These are phyloP conservation scores for Lycium ferocissimum DNA, from an alignment of 257 asterid genomes.

Conservation along the genomic window DNA sequence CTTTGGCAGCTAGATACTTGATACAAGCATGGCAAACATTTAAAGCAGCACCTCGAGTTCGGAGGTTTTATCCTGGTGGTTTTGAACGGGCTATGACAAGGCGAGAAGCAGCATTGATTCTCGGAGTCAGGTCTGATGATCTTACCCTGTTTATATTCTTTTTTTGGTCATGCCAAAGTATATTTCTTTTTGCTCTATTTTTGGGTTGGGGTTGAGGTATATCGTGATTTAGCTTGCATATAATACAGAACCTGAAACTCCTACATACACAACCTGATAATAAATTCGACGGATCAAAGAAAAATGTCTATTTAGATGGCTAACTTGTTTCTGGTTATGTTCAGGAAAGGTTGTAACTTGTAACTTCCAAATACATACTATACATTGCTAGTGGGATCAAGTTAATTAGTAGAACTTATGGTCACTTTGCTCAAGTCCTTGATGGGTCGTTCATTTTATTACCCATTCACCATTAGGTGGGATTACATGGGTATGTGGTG, in stretches of 20 bases:
- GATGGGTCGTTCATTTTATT: background rate
- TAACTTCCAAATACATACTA: background rate
- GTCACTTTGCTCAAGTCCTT: background rate
- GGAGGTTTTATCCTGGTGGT: conserved; percentile 75
- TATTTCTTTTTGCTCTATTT: background rate
- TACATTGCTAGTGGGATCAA: background rate
- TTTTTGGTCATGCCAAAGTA: background rate
- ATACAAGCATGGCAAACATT: conserved; percentile 64
- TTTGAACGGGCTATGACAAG: conserved; percentile 69
- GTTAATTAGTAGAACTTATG: background rate
- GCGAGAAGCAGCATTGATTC: conserved; percentile 81
- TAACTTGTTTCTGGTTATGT: background rate
- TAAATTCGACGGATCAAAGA: background rate
- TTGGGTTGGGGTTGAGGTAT: no score
- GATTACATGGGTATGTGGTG: no score
- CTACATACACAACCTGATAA: no score
- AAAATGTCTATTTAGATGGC: background rate
- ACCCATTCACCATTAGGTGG: background rate
- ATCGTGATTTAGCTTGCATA: background rate
- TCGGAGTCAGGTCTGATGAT: conserved; percentile 64
- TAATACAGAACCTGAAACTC: background rate
- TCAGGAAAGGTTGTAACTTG: background rate
- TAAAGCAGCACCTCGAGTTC: conserved; percentile 53
- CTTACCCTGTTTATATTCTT: background rate
- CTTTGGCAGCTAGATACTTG: conserved; percentile 62